Evolutionary conservation across 2,329 filamentous ascomycete genomes (phyloP).

Genomic region (Madurella fahalii): DNA sequence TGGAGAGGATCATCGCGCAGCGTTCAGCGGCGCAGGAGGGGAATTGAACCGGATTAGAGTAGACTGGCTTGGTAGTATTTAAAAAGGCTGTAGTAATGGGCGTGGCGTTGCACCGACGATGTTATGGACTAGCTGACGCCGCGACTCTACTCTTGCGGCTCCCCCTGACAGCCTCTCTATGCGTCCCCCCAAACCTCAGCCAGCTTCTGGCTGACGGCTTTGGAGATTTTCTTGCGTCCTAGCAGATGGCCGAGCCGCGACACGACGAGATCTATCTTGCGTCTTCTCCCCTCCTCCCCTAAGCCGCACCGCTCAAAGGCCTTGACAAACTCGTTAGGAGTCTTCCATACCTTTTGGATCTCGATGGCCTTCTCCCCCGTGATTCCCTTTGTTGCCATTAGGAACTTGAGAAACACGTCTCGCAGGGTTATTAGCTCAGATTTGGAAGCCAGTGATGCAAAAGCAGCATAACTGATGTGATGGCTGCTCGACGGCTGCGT

Average conservation of each 20-base stretch:
- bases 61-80: neutral
- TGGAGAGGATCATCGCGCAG: slow-evolving; percentile 62
- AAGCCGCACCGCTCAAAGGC: slow-evolving; percentile 57
- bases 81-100: neutral
- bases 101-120: neutral
- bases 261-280: slow-evolving; percentile 57
- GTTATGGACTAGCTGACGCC: neutral
- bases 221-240: slow-evolving; percentile 65
- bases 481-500: slow-evolving; percentile 48
- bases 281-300: slow-evolving; percentile 49
- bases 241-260: slow-evolving; percentile 54
- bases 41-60: neutral
- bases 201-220: slow-evolving; percentile 62
- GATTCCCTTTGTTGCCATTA: slow-evolving; percentile 74
- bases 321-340: slow-evolving; percentile 66
- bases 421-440: slow-evolving; percentile 68
- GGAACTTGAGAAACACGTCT: slow-evolving; percentile 77
- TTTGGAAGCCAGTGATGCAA: slow-evolving; percentile 69
- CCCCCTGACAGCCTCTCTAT: neutral
- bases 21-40: slow-evolving; percentile 37
- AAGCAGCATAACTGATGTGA: slow-evolving; percentile 66
- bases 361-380: slow-evolving; percentile 75
- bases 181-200: slow-evolving; percentile 64
- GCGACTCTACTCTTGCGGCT: neutral
- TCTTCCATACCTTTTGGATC: slow-evolving; percentile 75